These are phyloP conservation scores for Phytophthora quininea DNA, from an alignment of 352 stramenopile species.

Conservation along the genomic window DNA sequence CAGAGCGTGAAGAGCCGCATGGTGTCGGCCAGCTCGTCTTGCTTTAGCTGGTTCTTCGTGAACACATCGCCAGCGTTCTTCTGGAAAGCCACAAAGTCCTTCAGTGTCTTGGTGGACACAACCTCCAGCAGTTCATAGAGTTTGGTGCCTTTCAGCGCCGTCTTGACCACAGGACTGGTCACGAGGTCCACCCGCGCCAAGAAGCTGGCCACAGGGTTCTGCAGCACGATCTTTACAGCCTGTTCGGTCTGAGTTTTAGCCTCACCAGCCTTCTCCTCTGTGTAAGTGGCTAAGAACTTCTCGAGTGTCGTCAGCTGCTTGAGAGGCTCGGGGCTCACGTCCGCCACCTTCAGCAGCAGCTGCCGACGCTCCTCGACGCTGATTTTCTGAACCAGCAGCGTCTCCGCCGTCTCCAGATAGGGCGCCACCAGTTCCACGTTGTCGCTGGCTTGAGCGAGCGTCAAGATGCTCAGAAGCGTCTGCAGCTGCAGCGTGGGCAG, in stretches of 20 bases:
- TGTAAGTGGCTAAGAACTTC: constrained; percentile 74
- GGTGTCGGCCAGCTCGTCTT: constrained; percentile 71
- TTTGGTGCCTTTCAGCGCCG: constrained; percentile 70
- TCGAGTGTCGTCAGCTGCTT: constrained; percentile 77
- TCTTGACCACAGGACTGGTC: constrained; percentile 75
- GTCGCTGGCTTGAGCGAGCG: constrained; percentile 59
- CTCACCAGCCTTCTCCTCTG: constrained; percentile 34
- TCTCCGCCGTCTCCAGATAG: constrained; percentile 77
- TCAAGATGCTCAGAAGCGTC: constrained; percentile 62
- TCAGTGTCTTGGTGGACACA: constrained; percentile 92
- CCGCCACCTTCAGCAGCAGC: constrained; percentile 74
- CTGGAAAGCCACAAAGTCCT: constrained; percentile 88
- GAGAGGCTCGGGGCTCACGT: constrained; percentile 62
- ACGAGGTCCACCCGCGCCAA: constrained; percentile 89
- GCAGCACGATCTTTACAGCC: constrained; percentile 85
- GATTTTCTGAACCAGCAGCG: constrained; percentile 53
- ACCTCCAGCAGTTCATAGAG: constrained; percentile 92
- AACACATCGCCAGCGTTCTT: constrained; percentile 73
- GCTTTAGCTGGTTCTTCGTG: constrained; percentile 56
- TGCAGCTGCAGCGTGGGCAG: constrained; percentile 75
- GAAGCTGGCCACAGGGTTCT: constrained; percentile 92
- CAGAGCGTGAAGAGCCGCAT: constrained; percentile 95
- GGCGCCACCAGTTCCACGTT: constrained; percentile 66
- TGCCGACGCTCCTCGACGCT: constrained; percentile 53
- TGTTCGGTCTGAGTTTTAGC: constrained; percentile 76